These are phyloP conservation scores for Amanita thiersii DNA, from an alignment of 768 basidiomycete species.

Conservation along the genomic window DNA sequence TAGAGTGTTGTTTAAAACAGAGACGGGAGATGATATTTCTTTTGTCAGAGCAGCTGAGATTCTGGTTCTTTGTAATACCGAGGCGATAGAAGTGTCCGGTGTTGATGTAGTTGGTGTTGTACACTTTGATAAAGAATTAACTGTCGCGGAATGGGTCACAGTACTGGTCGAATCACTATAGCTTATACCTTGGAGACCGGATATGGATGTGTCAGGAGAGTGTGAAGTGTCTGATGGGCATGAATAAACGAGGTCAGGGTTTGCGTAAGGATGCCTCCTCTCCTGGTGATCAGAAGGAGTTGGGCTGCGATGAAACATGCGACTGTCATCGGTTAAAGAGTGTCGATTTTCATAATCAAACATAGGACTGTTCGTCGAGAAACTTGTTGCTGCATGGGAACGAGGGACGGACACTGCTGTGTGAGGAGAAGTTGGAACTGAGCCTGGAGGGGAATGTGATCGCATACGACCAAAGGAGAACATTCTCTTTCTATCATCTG, in stretches of 20 bases:
- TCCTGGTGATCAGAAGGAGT: slow-evolving; percentile 24
- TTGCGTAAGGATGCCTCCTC: slow-evolving; percentile 69
- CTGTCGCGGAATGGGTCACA: slow-evolving; percentile 32
- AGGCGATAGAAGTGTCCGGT: slow-evolving; percentile 26
- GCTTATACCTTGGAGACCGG: slow-evolving; percentile 21
- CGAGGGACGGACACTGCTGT: neutral
- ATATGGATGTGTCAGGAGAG: slow-evolving; percentile 20
- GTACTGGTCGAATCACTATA: slow-evolving; percentile 47
- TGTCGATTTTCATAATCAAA: neutral
- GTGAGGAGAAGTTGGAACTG: neutral
- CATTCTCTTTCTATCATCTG: slow-evolving; percentile 31
- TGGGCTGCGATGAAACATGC: slow-evolving; percentile 10
- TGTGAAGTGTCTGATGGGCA: slow-evolving; percentile 24
- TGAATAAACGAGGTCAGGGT: slow-evolving; percentile 54
- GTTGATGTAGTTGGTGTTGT: slow-evolving; percentile 24
- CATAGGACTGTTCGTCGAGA: neutral
- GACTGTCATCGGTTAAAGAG: slow-evolving; percentile 9
- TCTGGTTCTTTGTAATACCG: slow-evolving; percentile 19
- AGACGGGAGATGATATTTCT: slow-evolving; percentile 50
- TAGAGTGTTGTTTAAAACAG: slow-evolving; percentile 25
- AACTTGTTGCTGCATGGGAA: neutral
- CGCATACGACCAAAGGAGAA: slow-evolving; percentile 33
- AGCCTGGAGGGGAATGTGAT: slow-evolving; percentile 22
- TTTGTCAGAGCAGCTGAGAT: slow-evolving; percentile 33
- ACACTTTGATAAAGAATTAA: slow-evolving; percentile 22